Evolutionary conservation across 371 early-diverging fungal genomes (phyloP), one percentile per base, ranked within the genome.

Genomic region (Actinomucor elegans): DNA sequence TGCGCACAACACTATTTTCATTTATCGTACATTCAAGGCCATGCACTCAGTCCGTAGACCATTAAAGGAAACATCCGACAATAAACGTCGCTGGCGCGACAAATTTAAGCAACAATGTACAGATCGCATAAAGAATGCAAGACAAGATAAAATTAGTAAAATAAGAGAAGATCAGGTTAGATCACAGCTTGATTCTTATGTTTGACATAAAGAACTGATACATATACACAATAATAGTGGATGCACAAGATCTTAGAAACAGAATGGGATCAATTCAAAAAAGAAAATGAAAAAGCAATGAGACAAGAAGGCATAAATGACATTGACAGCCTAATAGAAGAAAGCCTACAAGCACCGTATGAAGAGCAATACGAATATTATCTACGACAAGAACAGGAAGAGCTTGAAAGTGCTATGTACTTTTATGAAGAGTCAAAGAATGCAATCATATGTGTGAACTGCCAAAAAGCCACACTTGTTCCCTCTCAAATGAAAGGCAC

Each of bases 211-310:
- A n/a, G n/a, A n/a, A n/a, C n/a, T n/a, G n/a, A n/a, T n/a, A n/a
- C n/a, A 24, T 15, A 26, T 24, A 29, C n/a, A n/a, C n/a, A n/a
- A n/a, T n/a, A n/a, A n/a, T n/a, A 64, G 64, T 64, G 26, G 51
- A 36, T 59, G 32, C 29, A 48, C 28, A 24, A 26, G n/a, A 33
- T 41, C 3, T 9, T 65, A 4, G n/a, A 37, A 34, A 28, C 52
- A 11, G 60, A 59, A 45, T 44, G 52, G 49, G 37, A 21, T 8
- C 11, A 31, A 2, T 59, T 65, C 24, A 49, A 44, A 28, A 24
- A 28, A 10, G 38, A 24, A 9, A 55, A 65, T 48, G 56, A 65
- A 35, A 18, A 48, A 18, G 35, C 53, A 3, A 55, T 65, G 53
- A 36, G 24, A 31, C 31, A 26, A 3, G 60, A 65, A 52, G 65